Conservation (phyloP, 371 early-diverging fungal genomes). For the Syncephalastrum monosporum region DNA sequence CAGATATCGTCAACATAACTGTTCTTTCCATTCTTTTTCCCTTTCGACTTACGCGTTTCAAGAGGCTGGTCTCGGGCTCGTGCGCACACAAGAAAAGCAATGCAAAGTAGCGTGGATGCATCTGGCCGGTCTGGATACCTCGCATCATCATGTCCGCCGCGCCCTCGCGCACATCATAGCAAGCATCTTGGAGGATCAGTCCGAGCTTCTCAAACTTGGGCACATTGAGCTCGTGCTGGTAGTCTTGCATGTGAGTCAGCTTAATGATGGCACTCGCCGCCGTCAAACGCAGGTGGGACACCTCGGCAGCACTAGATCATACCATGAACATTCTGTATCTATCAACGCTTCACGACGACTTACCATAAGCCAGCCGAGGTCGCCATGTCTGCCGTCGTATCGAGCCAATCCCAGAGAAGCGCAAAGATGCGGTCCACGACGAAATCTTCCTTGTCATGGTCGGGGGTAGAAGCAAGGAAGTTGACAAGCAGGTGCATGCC, state of each 20-base stretch:
- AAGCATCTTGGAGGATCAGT: conserved; percentile 71
- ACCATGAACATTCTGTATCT: background rate
- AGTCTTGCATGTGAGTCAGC: conserved; percentile 53
- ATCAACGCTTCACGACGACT: background rate
- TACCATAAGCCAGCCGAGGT: conserved; percentile 22
- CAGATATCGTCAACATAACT: background rate
- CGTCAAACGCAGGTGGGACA: conserved; percentile 55
- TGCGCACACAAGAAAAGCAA: conserved; percentile 79
- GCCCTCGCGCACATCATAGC: conserved; percentile 78
- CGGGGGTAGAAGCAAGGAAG: conserved; percentile 22
- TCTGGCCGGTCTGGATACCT: conserved; percentile 53
- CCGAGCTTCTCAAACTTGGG: conserved; percentile 59
- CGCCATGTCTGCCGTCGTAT: conserved; percentile 27
- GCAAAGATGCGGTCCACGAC: conserved; percentile 19
- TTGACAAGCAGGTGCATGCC: conserved; percentile 34
- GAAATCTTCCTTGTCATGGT: conserved; percentile 13
- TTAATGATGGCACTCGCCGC: conserved; percentile 70
- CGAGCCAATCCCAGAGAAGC: conserved; percentile 29
- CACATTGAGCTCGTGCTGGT: conserved; percentile 53
- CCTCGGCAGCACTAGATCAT: conserved; percentile 33
- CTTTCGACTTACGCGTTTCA: conserved; percentile 27
- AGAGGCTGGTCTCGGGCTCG: conserved; percentile 77
- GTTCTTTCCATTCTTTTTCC: background rate
- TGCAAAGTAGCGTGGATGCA: conserved; percentile 72
- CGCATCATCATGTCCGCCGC: conserved; percentile 74